Base-by-base conservation (phyloP, 1,284 basidiomycete genomes). In the Takashimella koratensis region DNA sequence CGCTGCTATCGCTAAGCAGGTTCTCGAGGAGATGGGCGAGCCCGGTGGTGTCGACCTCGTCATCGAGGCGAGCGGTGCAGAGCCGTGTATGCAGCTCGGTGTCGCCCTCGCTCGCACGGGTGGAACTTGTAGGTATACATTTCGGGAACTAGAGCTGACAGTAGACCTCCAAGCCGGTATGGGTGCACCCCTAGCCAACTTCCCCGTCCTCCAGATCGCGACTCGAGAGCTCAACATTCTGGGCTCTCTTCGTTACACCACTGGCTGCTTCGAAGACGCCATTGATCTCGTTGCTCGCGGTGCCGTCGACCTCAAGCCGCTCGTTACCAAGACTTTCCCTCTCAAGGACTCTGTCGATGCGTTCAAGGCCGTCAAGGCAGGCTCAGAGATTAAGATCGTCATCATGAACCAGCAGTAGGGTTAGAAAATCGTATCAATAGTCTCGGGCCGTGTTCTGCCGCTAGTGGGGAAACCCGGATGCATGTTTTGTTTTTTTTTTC, bases 201-300 rank as follows among this genome's bases (percentile, higher is more conserved):
- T 67, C 57, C 65, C 66, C 3, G 59, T 54, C 0, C 53, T 68
- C 23, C 49, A 61, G 36, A 52, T 68, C 20, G 54, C 63, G 13
- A 48, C 56, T 49, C 91, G 90, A 75, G 89, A 94, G 74, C 70
- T 94, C 21, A 82, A 79, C 53, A 79, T 90, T 70, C 85, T 85
- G 60, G 66, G 66, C 8, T 53, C 61, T 21, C 42, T 64, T 12
- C 59, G 63, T 22, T 72, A 72, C 60, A 66, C 66, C 2, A 52
- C 62, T 0, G 58, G 63, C 19, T 64, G 62, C 39, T 71, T 65
- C 55, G 64, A 71, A 20, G 75, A 78, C 41, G 77, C 78, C 23
- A 80, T 83, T 57, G 76, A 77, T 53, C 73, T 83, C 41, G 76
- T 80, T 21, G 71, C 77, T 13, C 71, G 76, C 20, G 78, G 79